These are phyloP conservation scores for Ceriops tagal DNA, from an alignment of 345 rosid species.

Conservation along the genomic window DNA sequence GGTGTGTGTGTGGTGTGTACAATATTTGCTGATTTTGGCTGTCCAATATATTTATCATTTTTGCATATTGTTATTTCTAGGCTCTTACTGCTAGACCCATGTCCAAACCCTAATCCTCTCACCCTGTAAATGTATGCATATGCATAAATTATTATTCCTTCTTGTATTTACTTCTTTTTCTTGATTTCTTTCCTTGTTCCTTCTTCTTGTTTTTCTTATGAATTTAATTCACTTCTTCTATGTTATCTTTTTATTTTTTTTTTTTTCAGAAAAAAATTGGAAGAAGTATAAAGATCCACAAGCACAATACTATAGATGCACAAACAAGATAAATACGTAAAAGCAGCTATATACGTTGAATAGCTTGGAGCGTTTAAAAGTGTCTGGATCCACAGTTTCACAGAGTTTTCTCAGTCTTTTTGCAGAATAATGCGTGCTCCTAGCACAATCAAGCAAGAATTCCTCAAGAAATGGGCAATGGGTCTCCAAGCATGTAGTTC, in stretches of 20 bases:
- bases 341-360: background rate
- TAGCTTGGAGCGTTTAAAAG: background rate
- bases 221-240: background rate
- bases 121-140: background rate
- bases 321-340: background rate
- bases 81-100: background rate
- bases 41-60: no score
- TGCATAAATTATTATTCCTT: no score
- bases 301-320: no score
- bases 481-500: conserved; percentile 48
- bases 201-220: no score
- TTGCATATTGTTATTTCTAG: background rate
- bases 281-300: background rate
- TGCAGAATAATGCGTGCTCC: conserved; percentile 47
- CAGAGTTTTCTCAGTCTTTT: background rate
- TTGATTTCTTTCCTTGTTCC: no score
- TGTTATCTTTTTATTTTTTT: background rate
- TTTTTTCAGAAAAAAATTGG: background rate
- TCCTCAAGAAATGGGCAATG: conserved; percentile 75
- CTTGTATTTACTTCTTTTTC: no score
- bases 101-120: background rate
- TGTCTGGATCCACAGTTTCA: conserved; percentile 4
- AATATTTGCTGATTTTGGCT: background rate
- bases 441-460: conserved; percentile 48
- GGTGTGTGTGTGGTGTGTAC: background rate